Evolutionary conservation across 2,329 filamentous ascomycete species (phyloP), one percentile per base, ranked within the genome.

Genomic region (Verticillium albo-atrum): DNA sequence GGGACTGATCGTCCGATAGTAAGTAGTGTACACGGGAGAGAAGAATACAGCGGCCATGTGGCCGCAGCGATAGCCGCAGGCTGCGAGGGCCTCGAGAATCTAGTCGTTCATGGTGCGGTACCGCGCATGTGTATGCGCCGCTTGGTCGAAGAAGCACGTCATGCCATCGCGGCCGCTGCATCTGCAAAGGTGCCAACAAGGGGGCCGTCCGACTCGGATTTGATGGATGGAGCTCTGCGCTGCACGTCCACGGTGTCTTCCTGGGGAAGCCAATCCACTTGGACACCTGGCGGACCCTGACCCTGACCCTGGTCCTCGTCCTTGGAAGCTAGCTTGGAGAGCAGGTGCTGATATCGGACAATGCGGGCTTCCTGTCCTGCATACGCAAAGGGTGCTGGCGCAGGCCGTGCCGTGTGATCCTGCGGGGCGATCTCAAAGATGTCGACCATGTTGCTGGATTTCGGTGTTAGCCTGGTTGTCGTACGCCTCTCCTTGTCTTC

Each of bases 361-460:
- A 84, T 71, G 60, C 81, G 80, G 53, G 80, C 77, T 62, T 85
- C 83, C 68, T 86, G 83, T 54, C 79, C 81, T 56, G 81, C 77
- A 65, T 82, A 80, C 27, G 74, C 74, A 57, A 82, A 83, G 1
- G 74, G 74, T 17, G 74, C 68, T 65, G 66, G 70, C 61, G 61
- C 69, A 61, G 63, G 73, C 67, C 65, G 76, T 67, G 62, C 70
- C 56, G 69, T 66, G 34, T 74, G 71, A 60, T 79, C 79, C 60
- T 82, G 79, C 25, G 84, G 83, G 35, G 82, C 80, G 67, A 87
- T 86, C 63, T 88, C 85, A 72, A 88, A 88, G 54, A 89, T 84
- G 68, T 89, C 86, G 61, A 89, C 85, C 74, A 89, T 83, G 67
- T 88, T 87, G 67, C 86, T 89, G 59, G 57, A 57, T 61, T 50